Base-by-base conservation (phyloP, 345 rosid species). In the Sisymbrium irio region DNA sequence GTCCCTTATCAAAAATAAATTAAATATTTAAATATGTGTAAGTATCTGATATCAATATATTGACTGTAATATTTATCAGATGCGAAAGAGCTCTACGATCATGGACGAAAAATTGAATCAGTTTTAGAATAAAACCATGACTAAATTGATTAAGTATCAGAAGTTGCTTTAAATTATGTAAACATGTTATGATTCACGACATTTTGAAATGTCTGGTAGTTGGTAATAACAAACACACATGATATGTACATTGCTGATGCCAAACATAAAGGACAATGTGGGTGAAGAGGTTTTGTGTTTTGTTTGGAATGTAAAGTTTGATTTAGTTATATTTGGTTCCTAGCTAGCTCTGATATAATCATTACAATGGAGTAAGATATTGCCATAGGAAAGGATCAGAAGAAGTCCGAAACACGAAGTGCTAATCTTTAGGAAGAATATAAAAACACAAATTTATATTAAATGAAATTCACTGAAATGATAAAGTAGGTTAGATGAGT, bases 141-240 rank as follows among this genome's bases (percentile, higher is more conserved):
- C 15, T 55, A 32, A 30, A 55, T n/a, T 57, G 11, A 6, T 32
- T 40, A 19, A 33, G 10, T 30, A 30, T 55, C 9, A 30, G 4
- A 55, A 30, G 30, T 55, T 30, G 3, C 9, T 55, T 28, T 3
- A 30, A 55, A 2, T 6, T 56, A 12, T 27, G 19, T 47, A 15
- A 36, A 49, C 27, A n/a, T 27, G 61, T 56, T 30, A 39, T 19
- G 18, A 20, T 39, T 19, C 71, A 56, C 41, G 20, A 55, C 56
- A 64, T 73, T 55, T 55, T 44, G 49, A 44, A 50, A 40, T 53
- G 36, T 19, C 35, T 49, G 35, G 9, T 72, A 62, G 33, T 71
- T 27, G 60, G 60, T 30, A 50, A 40, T 32, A 13, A 20, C 42
- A 63, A 54, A 42, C 47, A 64, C 63, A 51, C 35, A 40, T 40